Conservation (phyloP, 179 eudicot genomes). For the Beta corolliflora region DNA sequence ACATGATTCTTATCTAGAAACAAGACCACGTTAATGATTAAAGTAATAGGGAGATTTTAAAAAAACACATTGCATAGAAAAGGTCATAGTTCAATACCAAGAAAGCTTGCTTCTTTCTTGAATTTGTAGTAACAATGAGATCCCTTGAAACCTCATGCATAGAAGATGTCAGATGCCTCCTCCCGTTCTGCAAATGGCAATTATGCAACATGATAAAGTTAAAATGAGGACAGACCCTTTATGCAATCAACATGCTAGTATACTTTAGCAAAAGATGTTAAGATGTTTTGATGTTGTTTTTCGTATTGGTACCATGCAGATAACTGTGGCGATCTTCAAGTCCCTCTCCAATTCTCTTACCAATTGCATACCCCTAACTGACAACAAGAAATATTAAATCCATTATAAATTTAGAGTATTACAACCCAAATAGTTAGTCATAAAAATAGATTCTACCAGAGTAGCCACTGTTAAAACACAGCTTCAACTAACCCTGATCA, state of each 20-base stretch:
- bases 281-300: neutral
- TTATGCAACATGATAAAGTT: slow-evolving; percentile 2
- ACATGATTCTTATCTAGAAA: neutral
- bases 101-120: slow-evolving; percentile 84
- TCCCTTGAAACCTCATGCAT: slow-evolving; percentile 98
- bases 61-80: neutral
- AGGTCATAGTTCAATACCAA: slow-evolving; percentile 51
- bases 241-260: neutral
- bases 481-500: neutral
- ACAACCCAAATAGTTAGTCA: neutral
- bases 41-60: neutral
- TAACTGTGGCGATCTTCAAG: slow-evolving; percentile 92
- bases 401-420: slow-evolving; percentile 10
- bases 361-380: slow-evolving; percentile 97
- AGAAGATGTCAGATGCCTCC: slow-evolving; percentile 86
- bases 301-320: slow-evolving; percentile 77
- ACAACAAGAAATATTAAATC: slow-evolving; percentile 25
- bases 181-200: slow-evolving; percentile 72
- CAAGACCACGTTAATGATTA: neutral
- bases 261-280: neutral
- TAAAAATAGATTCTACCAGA: neutral
- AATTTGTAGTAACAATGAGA: slow-evolving; percentile 79
- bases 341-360: slow-evolving; percentile 92
- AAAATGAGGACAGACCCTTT: neutral
- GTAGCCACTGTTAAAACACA: neutral